Percentiles rank a stretch among this genome's conserved stretches.
Conservation (phyloP, 129 eudicot species). For the Chrysanthemum makinoi region DNA sequence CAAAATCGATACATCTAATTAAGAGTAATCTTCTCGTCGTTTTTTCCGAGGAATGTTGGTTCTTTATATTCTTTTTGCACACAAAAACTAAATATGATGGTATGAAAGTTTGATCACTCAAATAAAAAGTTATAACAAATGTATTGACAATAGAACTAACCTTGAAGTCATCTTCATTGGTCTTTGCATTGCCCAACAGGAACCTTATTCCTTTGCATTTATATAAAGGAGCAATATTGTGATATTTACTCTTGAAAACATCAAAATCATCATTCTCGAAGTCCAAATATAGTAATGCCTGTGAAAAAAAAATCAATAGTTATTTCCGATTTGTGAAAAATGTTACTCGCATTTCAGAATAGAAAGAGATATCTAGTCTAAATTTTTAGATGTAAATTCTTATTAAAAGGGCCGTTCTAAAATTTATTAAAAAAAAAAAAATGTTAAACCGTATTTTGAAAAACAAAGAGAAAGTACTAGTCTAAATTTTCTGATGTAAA, state of each 20-base stretch:
- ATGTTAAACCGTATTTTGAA: too few species aligned
- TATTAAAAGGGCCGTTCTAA: not conserved
- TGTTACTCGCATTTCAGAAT: not conserved
- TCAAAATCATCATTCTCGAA: constrained; percentile 24
- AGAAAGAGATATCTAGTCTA: not conserved
- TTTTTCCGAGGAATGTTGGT: too few species aligned
- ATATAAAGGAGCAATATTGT: constrained; percentile 38
- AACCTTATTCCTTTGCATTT: constrained; percentile 50
- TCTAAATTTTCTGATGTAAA: too few species aligned
- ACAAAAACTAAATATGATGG: too few species aligned
- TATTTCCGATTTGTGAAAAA: not conserved
- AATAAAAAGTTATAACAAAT: not conserved
- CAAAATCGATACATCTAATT: not conserved
- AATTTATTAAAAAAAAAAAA: too few species aligned
- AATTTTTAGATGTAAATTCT: not conserved
- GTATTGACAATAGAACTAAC: constrained; percentile 19
- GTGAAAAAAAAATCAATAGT: not conserved
- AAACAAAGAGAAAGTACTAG: too few species aligned
- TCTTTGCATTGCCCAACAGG: constrained; percentile 43
- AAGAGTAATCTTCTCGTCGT: too few species aligned
- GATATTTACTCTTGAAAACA: constrained; percentile 38
- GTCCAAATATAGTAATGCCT: constrained; percentile 7
- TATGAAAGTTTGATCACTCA: not conserved
- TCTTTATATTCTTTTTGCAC: not conserved
- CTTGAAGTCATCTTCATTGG: constrained; percentile 35